Conservation (phyloP, 495 filamentous ascomycete species). For the Podospora didyma region DNA sequence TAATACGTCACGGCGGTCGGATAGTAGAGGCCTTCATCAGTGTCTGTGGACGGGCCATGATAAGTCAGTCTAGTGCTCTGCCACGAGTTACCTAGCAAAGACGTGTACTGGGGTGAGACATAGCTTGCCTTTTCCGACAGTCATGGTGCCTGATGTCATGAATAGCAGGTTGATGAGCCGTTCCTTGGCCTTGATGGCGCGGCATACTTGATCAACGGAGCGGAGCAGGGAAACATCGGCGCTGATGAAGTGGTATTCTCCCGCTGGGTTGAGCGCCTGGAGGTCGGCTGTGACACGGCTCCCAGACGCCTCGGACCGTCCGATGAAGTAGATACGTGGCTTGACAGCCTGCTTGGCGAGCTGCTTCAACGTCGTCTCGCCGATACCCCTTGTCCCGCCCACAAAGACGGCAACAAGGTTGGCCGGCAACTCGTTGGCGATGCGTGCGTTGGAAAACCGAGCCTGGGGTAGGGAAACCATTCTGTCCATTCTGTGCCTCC, state of each 20-base stretch:
- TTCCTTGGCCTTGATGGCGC: constrained; percentile 41
- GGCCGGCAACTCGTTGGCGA: constrained; percentile 33
- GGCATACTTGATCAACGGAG: constrained; percentile 58
- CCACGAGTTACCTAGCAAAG: no score
- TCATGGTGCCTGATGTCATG: constrained; percentile 45
- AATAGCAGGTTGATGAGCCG: constrained; percentile 61
- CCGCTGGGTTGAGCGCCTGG: constrained; percentile 44
- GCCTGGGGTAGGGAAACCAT: constrained; percentile 38
- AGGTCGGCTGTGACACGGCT: constrained; percentile 43
- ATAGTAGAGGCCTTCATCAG: constrained; percentile 54
- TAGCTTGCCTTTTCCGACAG: constrained; percentile 17
- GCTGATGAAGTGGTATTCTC: constrained; percentile 50
- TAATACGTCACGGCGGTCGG: constrained; percentile 56
- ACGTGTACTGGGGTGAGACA: not conserved
- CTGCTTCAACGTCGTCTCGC: constrained; percentile 52
- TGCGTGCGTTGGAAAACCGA: constrained; percentile 34
- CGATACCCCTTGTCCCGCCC: constrained; percentile 64
- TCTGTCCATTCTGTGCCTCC: not conserved
- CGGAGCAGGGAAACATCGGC: constrained; percentile 55
- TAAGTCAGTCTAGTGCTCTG: no score
- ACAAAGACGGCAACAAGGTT: constrained; percentile 55
- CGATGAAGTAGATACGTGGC: constrained; percentile 41
- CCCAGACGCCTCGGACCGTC: constrained; percentile 41
- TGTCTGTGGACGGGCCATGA: no score
- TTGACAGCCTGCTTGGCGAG: constrained; percentile 48